These are phyloP conservation scores for Pyrenochaeta sp. DNA, from an alignment of 2,329 filamentous ascomycete genomes.

Conservation along the genomic window DNA sequence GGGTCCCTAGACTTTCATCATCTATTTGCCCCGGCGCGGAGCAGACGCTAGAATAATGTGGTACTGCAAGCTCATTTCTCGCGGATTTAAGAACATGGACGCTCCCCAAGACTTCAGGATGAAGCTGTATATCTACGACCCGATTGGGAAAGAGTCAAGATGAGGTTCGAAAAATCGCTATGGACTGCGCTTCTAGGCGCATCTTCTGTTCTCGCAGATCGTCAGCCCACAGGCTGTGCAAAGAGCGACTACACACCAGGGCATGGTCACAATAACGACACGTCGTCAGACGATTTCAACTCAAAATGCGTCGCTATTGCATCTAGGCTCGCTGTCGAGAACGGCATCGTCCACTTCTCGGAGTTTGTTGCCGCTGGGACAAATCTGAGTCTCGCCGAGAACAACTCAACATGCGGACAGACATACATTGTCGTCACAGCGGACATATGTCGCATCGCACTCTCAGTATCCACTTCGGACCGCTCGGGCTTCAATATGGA, in stretches of 20 bases:
- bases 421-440: slow-evolving; percentile 40
- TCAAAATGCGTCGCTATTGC: slow-evolving; percentile 39
- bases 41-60: slow-evolving; percentile 1
- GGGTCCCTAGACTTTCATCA: background rate
- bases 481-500: slow-evolving; percentile 55
- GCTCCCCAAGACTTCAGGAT: background rate
- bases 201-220: slow-evolving; percentile 13
- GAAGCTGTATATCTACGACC: background rate
- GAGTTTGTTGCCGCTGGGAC: slow-evolving; percentile 52
- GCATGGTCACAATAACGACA: background rate
- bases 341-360: slow-evolving; percentile 49
- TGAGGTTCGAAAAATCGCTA: slow-evolving; percentile 26
- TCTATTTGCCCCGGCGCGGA: background rate
- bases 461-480: slow-evolving; percentile 51
- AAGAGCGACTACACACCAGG: background rate
- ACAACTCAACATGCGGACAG: slow-evolving; percentile 51
- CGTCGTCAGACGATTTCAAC: slow-evolving; percentile 24
- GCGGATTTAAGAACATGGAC: background rate
- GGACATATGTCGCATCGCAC: slow-evolving; percentile 53
- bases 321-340: slow-evolving; percentile 39
- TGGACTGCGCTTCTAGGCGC: slow-evolving; percentile 22
- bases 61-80: background rate
- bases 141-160: slow-evolving; percentile 10
- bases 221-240: background rate
- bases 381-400: slow-evolving; percentile 50